Conservation (phyloP, 352 stramenopile species). For the Peronospora farinosa region DNA sequence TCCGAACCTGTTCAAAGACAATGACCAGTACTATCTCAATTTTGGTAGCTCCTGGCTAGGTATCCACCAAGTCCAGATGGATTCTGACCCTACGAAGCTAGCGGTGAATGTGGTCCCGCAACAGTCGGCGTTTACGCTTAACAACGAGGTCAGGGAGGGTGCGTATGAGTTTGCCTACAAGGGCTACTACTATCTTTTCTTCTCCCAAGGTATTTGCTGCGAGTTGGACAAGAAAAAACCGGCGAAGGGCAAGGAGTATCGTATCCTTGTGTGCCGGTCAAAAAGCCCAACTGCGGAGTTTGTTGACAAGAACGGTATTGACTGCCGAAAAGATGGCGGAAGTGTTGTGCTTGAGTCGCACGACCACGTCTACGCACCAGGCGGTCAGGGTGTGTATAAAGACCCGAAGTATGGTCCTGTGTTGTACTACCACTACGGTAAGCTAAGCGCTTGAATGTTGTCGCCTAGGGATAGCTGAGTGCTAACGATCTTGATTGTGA, state of each 20-base stretch:
- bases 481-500: too few species aligned
- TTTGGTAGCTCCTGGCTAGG: conserved; percentile 23
- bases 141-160: conserved; percentile 7
- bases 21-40: conserved; percentile 17
- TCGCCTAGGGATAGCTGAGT: too few species aligned
- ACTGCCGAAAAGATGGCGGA: not conserved
- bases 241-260: conserved; percentile 17
- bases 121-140: conserved; percentile 8
- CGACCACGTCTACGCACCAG: conserved; percentile 34
- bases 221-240: conserved; percentile 19
- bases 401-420: conserved; percentile 34
- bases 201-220: conserved; percentile 23
- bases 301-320: too few species aligned
- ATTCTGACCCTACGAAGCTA: conserved; percentile 5
- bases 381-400: conserved; percentile 41
- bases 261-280: conserved; percentile 26
- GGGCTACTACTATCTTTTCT: conserved; percentile 27
- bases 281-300: conserved; percentile 10
- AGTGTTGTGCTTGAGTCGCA: conserved; percentile 15
- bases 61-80: conserved; percentile 15
- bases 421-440: conserved; percentile 37
- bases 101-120: not conserved
- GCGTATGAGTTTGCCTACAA: conserved; percentile 24
- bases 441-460: too few species aligned
- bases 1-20: conserved; percentile 16